Base-by-base conservation (phyloP, 176 grass and related monocot genomes). In the Paspalum notatum region DNA sequence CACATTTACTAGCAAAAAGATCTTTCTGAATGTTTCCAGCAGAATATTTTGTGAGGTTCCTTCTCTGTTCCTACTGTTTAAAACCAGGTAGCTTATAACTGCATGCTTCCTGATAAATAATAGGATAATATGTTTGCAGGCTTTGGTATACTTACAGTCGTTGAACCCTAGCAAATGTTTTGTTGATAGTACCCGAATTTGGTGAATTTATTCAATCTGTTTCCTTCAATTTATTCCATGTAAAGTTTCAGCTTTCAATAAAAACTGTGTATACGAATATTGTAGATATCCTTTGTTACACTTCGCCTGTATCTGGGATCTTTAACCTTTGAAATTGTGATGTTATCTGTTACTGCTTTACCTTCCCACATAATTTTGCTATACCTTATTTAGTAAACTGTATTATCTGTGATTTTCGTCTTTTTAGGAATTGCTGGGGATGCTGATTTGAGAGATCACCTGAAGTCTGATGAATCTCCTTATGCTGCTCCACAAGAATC, bases 401-500 rank as follows among this genome's bases (percentile, higher is more conserved):
- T 55, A 40, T 38, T 40, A 55, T 55, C 9, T 74, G 12, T 74
- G 70, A 18, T 66, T 63, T 77, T 68, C 5, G 44, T 75, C 54
- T 88, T 45, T 70, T 50, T 68, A 94, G 85, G 83, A 85, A 66
- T 79, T 80, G 39, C 76, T 80, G 84, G 72, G 85, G 84, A 75
- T 62, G 55, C 65, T 46, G 71, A 84, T 84, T 82, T 82, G 21
- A 72, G 44, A 12, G 75, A 90, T 43, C 68, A 15, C 32, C 52
- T 83, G 39, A 72, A 82, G 77, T 55, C 81, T 61, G 88, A 84
- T 21, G 76, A 55, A 68, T 75, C 85, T 71, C 68, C 60, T 65
- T 82, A 76, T 82, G 57, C 80, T 89, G 76, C 80, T 71, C 80
- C 80, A 61, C 70, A 87, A 64, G 92, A 75, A 82, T 90, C 77